Evolutionary conservation across 345 rosid species (phyloP).

Genomic region (Citropsis articulata): DNA sequence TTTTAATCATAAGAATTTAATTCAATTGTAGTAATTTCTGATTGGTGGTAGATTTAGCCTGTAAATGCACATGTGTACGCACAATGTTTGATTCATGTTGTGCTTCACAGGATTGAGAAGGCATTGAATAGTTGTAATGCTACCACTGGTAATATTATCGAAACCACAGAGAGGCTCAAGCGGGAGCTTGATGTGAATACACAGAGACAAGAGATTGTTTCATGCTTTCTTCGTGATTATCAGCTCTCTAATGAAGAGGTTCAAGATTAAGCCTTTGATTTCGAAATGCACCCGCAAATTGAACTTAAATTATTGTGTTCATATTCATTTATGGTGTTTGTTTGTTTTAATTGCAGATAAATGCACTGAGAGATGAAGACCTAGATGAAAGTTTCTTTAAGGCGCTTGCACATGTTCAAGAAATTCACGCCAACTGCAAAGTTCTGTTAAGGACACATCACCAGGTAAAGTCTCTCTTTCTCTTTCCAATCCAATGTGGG

Average conservation of each 20-base stretch:
- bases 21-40: neutral
- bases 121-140: conserved; percentile 82
- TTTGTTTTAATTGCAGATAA: conserved; percentile 48
- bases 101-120: conserved; percentile 59
- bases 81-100: neutral
- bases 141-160: conserved; percentile 83
- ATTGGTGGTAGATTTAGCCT: neutral
- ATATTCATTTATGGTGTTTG: neutral
- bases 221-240: conserved; percentile 93
- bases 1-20: too few relatives aligned
- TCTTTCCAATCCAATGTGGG: neutral
- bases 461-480: conserved; percentile 48
- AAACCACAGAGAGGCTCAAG: conserved; percentile 90
- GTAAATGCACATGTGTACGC: neutral
- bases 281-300: neutral
- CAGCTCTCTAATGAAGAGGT: conserved; percentile 94
- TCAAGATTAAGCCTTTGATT: conserved; percentile 5
- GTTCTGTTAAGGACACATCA: conserved; percentile 92
- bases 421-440: conserved; percentile 95
- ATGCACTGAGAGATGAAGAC: conserved; percentile 85
- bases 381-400: conserved; percentile 77
- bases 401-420: conserved; percentile 95
- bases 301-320: neutral
- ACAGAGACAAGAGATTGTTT: conserved; percentile 91
- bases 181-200: conserved; percentile 84